Conservation (phyloP, 2,329 filamentous ascomycete genomes). For the Colletotrichum sp. region DNA sequence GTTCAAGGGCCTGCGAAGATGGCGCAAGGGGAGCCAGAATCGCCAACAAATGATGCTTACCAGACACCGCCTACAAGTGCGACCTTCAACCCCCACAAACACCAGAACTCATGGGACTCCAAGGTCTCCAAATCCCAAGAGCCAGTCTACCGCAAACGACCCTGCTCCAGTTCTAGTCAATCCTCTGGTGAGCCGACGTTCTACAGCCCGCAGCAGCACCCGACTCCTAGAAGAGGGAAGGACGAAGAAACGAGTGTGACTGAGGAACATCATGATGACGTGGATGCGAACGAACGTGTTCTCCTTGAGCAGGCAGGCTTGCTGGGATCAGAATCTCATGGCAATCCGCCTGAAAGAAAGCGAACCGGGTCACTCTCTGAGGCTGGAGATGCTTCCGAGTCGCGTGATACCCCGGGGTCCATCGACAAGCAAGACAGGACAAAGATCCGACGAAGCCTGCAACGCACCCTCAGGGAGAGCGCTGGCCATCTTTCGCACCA, state of each 20-base stretch:
- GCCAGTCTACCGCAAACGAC: slow-evolving; percentile 29
- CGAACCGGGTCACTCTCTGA: slow-evolving; percentile 43
- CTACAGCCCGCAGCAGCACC: slow-evolving; percentile 21
- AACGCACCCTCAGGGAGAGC: slow-evolving; percentile 86
- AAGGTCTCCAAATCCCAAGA: slow-evolving; percentile 23
- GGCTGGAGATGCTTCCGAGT: slow-evolving; percentile 44
- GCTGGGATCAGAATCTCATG: slow-evolving; percentile 50
- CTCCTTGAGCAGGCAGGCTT: slow-evolving; percentile 72
- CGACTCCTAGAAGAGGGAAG: slow-evolving; percentile 2
- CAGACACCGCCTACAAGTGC: slow-evolving; percentile 52
- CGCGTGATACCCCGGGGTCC: slow-evolving; percentile 27
- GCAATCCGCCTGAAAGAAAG: slow-evolving; percentile 42
- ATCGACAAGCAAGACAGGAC: slow-evolving; percentile 61
- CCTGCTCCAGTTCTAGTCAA: slow-evolving; percentile 38
- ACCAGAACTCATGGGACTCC: slow-evolving; percentile 49
- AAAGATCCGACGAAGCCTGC: slow-evolving; percentile 83
- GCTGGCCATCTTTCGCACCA: slow-evolving; percentile 70
- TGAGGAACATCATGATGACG: slow-evolving; percentile 48
- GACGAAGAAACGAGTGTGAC: background rate
- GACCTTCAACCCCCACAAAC: slow-evolving; percentile 37
- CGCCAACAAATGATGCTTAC: slow-evolving; percentile 49
- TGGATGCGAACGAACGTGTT: slow-evolving; percentile 71
- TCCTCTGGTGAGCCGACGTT: slow-evolving; percentile 30
- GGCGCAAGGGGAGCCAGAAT: slow-evolving; percentile 37
- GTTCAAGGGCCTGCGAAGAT: background rate